Evolutionary conservation across 2,329 filamentous ascomycete species (phyloP), one percentile per base, ranked within the genome.

Genomic region (Pezicula neosporulosa): DNA sequence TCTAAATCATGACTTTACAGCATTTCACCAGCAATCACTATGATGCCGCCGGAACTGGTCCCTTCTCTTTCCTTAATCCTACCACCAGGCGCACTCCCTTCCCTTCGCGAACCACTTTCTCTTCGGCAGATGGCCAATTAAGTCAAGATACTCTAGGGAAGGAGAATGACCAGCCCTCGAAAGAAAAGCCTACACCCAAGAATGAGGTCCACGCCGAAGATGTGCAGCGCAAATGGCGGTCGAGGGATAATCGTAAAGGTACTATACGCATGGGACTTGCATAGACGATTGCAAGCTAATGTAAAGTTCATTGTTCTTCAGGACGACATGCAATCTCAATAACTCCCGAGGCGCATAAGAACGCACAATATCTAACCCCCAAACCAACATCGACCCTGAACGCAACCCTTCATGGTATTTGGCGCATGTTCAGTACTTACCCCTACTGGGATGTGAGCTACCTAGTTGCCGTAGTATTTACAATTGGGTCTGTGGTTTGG

Each of bases 371-470:
- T 47, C 49, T 64, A 6, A 61, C 58, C 0, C 66, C 66, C 1
- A 59, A 57, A 9, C 71, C 43, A 49, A 71, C 57, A 55, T 70
- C 50, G 47, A 66, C 53, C 33, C 35, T 62, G 59, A 47, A 44
- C 46, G 45, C 43, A 52, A 64, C 55, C 10, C 43, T 66, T 8
- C 45, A 50, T 3, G 72, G 68, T 3, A 68, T 82, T 35, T 55
- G 64, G 47, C 69, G 71, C 16, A 82, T 81, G 76, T 63, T 73
- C 50, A 78, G 71, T 6, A 65, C 63, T 44, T 81, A 68, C 48
- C 80, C 80, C 0, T 66, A 78, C 46, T 83, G 77, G 77, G 79
- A 83, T 54, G 68, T 83, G 10, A 81, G 77, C 1, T 83, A 75
- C 56, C 70, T 78, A 5, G 76, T 82, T 7, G 79, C 79, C 2